Evolutionary conservation across 352 stramenopile species (phyloP).

Genomic region (Peronosclerospora sorghi): DNA sequence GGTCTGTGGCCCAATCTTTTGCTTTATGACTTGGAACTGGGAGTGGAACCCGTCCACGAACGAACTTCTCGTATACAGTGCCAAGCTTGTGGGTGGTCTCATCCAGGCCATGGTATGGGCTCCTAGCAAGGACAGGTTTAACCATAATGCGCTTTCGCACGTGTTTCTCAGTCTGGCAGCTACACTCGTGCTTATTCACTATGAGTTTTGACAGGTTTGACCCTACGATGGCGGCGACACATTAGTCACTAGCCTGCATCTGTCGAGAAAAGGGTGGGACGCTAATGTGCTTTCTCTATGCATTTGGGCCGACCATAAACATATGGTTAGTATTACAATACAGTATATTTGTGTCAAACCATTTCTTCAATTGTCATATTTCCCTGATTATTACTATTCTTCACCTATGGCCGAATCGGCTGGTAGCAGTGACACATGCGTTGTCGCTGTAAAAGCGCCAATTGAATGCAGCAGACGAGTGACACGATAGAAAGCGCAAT

Average conservation of each 20-base stretch:
- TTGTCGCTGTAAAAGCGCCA: conserved; percentile 26
- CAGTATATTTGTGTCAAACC: too few species aligned
- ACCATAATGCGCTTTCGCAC: conserved; percentile 84
- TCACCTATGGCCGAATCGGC: conserved; percentile 38
- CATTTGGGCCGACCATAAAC: too few species aligned
- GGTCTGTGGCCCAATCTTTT: conserved; percentile 64
- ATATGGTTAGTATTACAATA: too few species aligned
- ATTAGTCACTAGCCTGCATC: too few species aligned
- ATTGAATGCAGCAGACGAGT: conserved; percentile 34
- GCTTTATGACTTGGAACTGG: conserved; percentile 70
- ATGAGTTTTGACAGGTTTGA: conserved; percentile 64
- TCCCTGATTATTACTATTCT: too few species aligned
- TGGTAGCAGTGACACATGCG: conserved; percentile 20
- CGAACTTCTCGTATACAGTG: conserved; percentile 69
- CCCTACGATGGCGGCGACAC: too few species aligned
- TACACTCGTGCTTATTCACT: conserved; percentile 79
- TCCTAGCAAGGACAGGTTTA: conserved; percentile 76
- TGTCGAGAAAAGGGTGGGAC: too few species aligned
- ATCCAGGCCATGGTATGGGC: conserved; percentile 75
- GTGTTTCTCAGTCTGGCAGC: conserved; percentile 74
- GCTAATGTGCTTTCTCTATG: too few species aligned
- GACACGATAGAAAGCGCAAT: conserved; percentile 44
- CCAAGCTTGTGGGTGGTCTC: conserved; percentile 70
- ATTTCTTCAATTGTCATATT: too few species aligned
- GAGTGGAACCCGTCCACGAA: conserved; percentile 70